These are phyloP conservation scores for Spirogloea muscicola DNA, from an alignment of 139 green algal species.

Conservation along the genomic window DNA sequence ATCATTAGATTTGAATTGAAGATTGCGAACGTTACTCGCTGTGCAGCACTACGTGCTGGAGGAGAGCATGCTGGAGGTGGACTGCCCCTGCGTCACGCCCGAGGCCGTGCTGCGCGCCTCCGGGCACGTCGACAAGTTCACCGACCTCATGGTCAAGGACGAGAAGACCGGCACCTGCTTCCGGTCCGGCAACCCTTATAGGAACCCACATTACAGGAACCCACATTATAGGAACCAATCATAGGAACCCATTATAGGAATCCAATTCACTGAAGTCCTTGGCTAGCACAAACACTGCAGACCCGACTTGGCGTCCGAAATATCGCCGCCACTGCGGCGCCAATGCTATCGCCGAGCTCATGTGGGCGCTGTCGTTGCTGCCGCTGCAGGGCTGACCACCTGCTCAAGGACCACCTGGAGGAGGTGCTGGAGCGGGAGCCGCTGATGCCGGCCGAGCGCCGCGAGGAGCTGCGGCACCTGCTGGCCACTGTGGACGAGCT, in stretches of 20 bases:
- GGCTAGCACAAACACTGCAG: too few relatives aligned
- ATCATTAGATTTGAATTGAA: too few relatives aligned
- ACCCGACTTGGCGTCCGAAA: too few relatives aligned
- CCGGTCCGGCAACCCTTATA: constrained; percentile 35
- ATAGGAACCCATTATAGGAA: too few relatives aligned
- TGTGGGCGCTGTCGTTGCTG: too few relatives aligned
- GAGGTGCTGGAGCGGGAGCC: constrained; percentile 76
- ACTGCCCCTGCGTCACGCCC: constrained; percentile 96
- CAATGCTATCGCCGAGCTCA: too few relatives aligned
- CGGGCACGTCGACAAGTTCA: constrained; percentile 97
- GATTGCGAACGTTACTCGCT: too few relatives aligned
- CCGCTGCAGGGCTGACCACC: constrained; percentile 82
- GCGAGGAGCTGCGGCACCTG: constrained; percentile 64
- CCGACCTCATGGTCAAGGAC: constrained; percentile 96
- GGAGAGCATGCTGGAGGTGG: constrained; percentile 97
- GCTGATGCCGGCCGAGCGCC: constrained; percentile 55
- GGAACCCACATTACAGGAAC: too few relatives aligned
- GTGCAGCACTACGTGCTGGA: constrained; percentile 95
- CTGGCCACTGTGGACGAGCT: constrained; percentile 84
- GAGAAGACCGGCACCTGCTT: constrained; percentile 61
- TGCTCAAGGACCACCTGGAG: constrained; percentile 85
- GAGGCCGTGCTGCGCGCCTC: constrained; percentile 88
- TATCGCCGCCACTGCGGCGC: too few relatives aligned
- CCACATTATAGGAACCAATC: too few relatives aligned
- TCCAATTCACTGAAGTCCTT: too few relatives aligned